Evolutionary conservation across 2,329 filamentous ascomycete genomes (phyloP), one percentile per base, ranked within the genome.

Genomic region (Scleromitrula shiraiana): DNA sequence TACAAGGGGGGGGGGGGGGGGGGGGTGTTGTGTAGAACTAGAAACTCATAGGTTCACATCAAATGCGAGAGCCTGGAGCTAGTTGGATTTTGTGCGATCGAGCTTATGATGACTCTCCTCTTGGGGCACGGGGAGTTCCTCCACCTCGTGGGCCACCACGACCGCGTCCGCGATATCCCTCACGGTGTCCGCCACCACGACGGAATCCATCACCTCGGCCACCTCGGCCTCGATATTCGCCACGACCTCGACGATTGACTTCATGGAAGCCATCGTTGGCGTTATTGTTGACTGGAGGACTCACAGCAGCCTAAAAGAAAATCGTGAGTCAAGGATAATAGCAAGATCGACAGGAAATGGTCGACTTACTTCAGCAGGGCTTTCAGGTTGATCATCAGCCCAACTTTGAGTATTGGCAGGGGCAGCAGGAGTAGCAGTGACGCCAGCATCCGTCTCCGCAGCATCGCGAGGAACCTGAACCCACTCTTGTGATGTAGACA

Each of bases 331-430:
- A 19, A 36, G 19, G 19, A 15, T 9, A n/a, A n/a, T n/a, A n/a
- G n/a, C n/a, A n/a, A n/a, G n/a, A n/a, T n/a, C n/a, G 30, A 44
- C n/a, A n/a, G n/a, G n/a, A n/a, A 19, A 36, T 33, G 22, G 20
- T 59, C 68, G 56, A 61, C 69, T 57, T 63, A 76, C 72, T 62
- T 72, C 68, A 24, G 41, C 48, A 33, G 65, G 65, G 47, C 64
- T 66, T 51, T 81, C 78, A 15, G 83, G 78, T 58, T 85, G 78
- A 52, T 93, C 86, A 60, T 95, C 88, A 22, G 87, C 87, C 87
- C 87, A 94, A 59, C 82, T 88, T 62, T 84, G 80, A 33, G 73
- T 74, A 59, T 76, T 75, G 24, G 73, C 72, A 59, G 75, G 74
- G 46, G 68, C 63, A 32, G 70, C 66, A 20, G 79, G 69, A 6